Evolutionary conservation across 768 basidiomycete genomes (phyloP).

Genomic region (Boletus vermiculosoides): DNA sequence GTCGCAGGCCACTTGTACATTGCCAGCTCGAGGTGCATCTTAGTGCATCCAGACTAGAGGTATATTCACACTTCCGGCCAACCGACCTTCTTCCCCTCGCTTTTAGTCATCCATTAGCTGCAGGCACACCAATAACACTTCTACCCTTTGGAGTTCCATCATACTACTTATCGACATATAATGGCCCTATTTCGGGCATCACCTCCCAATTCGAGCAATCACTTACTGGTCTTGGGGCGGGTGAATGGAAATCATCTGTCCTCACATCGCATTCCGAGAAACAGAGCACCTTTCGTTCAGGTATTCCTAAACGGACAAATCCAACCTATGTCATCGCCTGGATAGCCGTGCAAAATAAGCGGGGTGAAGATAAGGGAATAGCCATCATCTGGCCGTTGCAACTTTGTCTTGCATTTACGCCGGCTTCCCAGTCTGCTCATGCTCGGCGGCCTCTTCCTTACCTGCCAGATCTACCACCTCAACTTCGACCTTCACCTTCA

Average conservation of each 20-base stretch:
- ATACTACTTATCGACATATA: constrained; percentile 68
- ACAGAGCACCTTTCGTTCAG: constrained; percentile 20
- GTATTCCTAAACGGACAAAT: constrained; percentile 15
- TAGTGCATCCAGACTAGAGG: constrained; percentile 45
- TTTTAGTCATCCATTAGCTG: constrained; percentile 40
- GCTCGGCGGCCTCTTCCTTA: constrained; percentile 46
- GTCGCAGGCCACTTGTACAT: constrained; percentile 55
- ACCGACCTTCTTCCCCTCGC: constrained; percentile 58
- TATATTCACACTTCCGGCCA: constrained; percentile 60
- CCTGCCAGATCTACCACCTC: constrained; percentile 63
- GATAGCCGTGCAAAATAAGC: constrained; percentile 73
- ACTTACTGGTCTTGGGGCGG: constrained; percentile 60
- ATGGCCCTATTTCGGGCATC: constrained; percentile 62
- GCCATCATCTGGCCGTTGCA: constrained; percentile 69
- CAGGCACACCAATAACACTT: constrained; percentile 67
- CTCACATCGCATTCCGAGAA: constrained; percentile 17
- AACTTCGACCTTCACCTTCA: constrained; percentile 55
- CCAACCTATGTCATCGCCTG: constrained; percentile 62
- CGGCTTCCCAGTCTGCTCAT: constrained; percentile 36
- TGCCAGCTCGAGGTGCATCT: constrained; percentile 60
- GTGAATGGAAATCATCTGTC: constrained; percentile 42
- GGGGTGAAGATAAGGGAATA: constrained; percentile 78
- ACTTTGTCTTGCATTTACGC: constrained; percentile 52
- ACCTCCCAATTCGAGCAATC: constrained; percentile 62
- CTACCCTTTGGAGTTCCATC: constrained; percentile 73